Conservation (phyloP, 148 eudicot species). For the Rhododendron ovatum region DNA sequence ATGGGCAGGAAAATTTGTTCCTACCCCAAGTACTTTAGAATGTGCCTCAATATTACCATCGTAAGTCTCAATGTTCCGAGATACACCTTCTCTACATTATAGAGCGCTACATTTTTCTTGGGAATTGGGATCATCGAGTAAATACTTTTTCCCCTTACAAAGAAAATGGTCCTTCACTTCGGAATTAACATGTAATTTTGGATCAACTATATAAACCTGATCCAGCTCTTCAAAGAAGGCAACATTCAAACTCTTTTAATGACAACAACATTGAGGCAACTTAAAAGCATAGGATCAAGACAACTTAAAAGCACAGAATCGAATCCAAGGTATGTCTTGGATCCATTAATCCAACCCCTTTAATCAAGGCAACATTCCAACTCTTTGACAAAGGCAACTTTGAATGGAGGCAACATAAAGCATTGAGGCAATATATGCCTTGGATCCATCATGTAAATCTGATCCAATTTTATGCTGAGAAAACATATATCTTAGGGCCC, state of each 20-base stretch:
- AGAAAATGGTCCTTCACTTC: background rate
- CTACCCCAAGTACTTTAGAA: background rate
- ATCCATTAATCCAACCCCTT: background rate
- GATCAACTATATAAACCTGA: background rate
- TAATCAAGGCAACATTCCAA: background rate
- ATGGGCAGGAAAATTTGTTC: background rate
- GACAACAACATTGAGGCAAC: background rate
- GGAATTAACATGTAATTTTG: background rate
- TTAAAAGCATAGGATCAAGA: background rate
- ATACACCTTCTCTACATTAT: background rate
- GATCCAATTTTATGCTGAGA: background rate
- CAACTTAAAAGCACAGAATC: background rate
- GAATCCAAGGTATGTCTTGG: background rate
- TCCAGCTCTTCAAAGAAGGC: background rate
- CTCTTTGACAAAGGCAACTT: background rate
- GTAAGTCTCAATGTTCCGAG: background rate
- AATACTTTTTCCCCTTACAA: background rate
- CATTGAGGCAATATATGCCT: background rate
- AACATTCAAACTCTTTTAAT: background rate
- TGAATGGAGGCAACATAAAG: background rate
- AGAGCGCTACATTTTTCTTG: background rate
- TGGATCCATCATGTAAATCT: background rate
- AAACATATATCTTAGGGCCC: background rate
- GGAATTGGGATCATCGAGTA: background rate
- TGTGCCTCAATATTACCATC: background rate